A percentile compares a stretch with the other conserved stretches of the same genome.
These are phyloP conservation scores for Cyberlindnera lachancei DNA, from an alignment of 805 yeast species.

Conservation along the genomic window DNA sequence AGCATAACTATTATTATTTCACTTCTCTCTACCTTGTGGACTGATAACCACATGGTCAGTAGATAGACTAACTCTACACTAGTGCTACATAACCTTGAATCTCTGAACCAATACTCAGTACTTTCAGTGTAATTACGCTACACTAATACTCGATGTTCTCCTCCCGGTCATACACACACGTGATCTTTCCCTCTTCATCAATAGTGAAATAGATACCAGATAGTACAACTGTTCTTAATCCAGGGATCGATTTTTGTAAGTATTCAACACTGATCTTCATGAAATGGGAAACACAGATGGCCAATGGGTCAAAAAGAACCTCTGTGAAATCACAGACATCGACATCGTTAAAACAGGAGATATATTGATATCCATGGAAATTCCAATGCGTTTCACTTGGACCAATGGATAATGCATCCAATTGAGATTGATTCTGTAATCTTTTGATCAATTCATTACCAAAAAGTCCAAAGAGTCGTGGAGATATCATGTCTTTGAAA, in stretches of 20 bases:
- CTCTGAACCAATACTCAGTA: too few species aligned
- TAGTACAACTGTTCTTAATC: conserved; percentile 26
- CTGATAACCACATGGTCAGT: too few species aligned
- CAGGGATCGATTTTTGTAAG: conserved; percentile 28
- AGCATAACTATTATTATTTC: too few species aligned
- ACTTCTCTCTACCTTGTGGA: too few species aligned
- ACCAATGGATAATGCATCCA: conserved; percentile 26
- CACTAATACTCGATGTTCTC: conserved; percentile 1
- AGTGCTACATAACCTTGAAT: too few species aligned
- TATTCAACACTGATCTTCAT: conserved; percentile 33
- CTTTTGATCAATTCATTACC: conserved; percentile 37
- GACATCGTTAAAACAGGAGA: conserved; percentile 32
- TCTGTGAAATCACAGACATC: conserved; percentile 37
- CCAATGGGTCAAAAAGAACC: conserved; percentile 33
- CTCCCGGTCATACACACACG: conserved; percentile 21
- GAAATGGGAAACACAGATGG: conserved; percentile 39
- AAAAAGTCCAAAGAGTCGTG: conserved; percentile 46
- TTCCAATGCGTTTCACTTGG: conserved; percentile 35
- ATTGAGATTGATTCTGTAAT: conserved; percentile 22
- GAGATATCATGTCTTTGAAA: conserved; percentile 55
- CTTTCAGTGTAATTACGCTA: too few species aligned
- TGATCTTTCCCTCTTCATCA: conserved; percentile 10
- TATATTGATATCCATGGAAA: conserved; percentile 38
- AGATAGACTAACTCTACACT: too few species aligned
- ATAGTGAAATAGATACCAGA: conserved; percentile 36